Conservation (phyloP, 805 yeast genomes). For the Candida ovalis region DNA sequence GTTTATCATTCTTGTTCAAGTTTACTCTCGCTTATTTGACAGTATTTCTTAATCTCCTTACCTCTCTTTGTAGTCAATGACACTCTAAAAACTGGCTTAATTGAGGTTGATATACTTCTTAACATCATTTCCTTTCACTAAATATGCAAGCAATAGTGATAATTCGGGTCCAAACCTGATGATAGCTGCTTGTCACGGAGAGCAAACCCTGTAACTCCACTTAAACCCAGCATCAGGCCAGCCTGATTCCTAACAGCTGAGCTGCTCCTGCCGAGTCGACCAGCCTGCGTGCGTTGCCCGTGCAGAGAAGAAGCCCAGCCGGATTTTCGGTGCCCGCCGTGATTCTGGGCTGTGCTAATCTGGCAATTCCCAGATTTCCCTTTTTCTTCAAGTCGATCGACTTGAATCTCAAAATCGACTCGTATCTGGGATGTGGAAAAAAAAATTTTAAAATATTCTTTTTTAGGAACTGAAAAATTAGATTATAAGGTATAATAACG, state of each 20-base stretch:
- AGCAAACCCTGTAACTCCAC: not conserved
- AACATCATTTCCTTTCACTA: no score
- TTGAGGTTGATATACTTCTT: constrained; percentile 12
- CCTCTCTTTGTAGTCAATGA: not conserved
- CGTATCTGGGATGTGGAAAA: not conserved
- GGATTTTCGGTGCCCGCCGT: not conserved
- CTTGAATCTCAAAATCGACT: not conserved
- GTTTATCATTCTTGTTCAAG: no score
- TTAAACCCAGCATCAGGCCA: no score
- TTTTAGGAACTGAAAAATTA: no score
- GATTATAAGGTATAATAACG: no score
- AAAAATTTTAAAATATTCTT: not conserved
- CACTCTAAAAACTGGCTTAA: constrained; percentile 6
- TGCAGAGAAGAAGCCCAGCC: not conserved
- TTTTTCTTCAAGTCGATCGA: not conserved
- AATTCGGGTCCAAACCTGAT: no score
- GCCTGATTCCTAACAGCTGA: no score
- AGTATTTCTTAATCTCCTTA: not conserved
- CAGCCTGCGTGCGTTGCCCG: no score
- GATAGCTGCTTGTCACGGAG: no score
- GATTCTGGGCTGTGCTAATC: not conserved
- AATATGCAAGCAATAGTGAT: no score
- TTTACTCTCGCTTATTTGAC: not conserved
- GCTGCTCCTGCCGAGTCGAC: no score
- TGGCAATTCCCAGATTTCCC: no score